phyloP scores from a whole-genome alignment of 305 asterid genomes.

The Fraxinus baroniana region DNA sequence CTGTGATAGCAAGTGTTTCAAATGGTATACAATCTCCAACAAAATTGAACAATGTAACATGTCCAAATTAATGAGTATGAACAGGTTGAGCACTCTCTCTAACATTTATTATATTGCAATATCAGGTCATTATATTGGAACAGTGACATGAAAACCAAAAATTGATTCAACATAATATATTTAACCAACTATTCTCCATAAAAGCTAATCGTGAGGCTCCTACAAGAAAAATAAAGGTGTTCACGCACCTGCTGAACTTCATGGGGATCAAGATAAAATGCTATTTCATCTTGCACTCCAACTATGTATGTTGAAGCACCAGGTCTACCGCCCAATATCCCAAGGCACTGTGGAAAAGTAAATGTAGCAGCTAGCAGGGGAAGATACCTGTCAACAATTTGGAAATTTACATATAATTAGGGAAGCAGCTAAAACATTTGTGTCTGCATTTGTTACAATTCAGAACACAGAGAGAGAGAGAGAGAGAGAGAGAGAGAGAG shows the following conservation, averaged over 20 bases:
- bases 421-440: background rate
- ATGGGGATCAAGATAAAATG: slow-evolving; percentile 94
- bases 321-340: slow-evolving; percentile 92
- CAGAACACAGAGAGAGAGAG: background rate
- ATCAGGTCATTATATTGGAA: background rate
- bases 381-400: slow-evolving; percentile 58
- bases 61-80: background rate
- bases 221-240: slow-evolving; percentile 6
- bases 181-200: slow-evolving; percentile 10
- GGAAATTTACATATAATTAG: background rate
- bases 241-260: slow-evolving; percentile 84
- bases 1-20: background rate
- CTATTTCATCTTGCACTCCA: slow-evolving; percentile 95
- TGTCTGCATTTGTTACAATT: background rate
- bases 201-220: slow-evolving; percentile 7
- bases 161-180: background rate
- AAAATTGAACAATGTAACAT: background rate
- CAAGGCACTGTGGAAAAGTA: slow-evolving; percentile 91
- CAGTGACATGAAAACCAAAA: background rate
- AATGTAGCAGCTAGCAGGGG: slow-evolving; percentile 78
- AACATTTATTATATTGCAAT: background rate
- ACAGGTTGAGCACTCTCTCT: background rate
- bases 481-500: no score
- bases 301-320: slow-evolving; percentile 91
- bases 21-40: background rate